Percentiles rank a stretch among this genome's conserved stretches.
Conservation (phyloP, 257 asterid species). For the Primulina tabacum region DNA sequence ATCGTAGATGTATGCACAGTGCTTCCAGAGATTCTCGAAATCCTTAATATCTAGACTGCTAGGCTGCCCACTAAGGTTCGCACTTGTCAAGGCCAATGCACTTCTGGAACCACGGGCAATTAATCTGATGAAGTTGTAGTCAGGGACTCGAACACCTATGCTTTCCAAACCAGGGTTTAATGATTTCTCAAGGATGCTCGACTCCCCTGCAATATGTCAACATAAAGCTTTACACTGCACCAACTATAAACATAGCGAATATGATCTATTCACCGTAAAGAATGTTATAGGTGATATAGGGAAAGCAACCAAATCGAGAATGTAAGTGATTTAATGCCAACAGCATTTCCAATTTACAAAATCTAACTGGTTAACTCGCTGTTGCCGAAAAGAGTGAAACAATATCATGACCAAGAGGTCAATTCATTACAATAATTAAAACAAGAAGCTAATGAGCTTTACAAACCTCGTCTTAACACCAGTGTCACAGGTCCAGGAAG, state of each 20-base stretch:
- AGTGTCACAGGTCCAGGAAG: slow-evolving; percentile 93
- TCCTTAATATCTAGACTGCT: slow-evolving; percentile 81
- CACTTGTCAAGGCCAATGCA: slow-evolving; percentile 90
- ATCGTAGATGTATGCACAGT: slow-evolving; percentile 64
- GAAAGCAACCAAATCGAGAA: too few relatives aligned
- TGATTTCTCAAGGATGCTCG: slow-evolving; percentile 75
- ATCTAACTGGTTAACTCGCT: too few relatives aligned
- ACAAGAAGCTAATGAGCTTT: slow-evolving; percentile 3
- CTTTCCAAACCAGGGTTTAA: slow-evolving; percentile 78
- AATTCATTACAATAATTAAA: slow-evolving; percentile 1
- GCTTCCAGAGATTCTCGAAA: slow-evolving; percentile 76
- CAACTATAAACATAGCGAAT: background rate
- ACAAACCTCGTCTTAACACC: slow-evolving; percentile 69
- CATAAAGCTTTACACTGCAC: background rate
- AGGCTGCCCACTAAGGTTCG: slow-evolving; percentile 79
- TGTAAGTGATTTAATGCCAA: too few relatives aligned
- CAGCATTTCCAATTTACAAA: too few relatives aligned
- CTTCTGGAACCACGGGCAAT: slow-evolving; percentile 70
- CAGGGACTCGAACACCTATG: slow-evolving; percentile 85
- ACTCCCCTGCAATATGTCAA: slow-evolving; percentile 50
- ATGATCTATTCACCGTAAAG: too few relatives aligned
- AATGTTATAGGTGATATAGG: too few relatives aligned
- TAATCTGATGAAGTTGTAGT: slow-evolving; percentile 59
- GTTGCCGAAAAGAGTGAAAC: background rate
- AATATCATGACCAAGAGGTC: background rate